Evolutionary conservation across 1,284 basidiomycete genomes (phyloP), one percentile per base, ranked within the genome.

Genomic region (Phylloporus sp.): DNA sequence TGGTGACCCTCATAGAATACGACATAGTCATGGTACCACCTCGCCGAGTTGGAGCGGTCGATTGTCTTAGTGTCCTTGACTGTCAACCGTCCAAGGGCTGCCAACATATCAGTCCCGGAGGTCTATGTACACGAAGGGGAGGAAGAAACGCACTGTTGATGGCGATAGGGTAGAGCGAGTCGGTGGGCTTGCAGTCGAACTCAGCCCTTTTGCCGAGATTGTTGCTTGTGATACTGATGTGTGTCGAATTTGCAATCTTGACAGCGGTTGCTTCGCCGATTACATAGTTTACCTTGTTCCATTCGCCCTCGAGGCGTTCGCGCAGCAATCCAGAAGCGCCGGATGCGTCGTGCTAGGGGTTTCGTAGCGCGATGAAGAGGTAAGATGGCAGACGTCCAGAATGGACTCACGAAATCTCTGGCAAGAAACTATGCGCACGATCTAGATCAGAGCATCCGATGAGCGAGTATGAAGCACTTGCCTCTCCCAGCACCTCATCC

Each of bases 11-110:
- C 58, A 3, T 59, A 59, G 25, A 59, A 59, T 17, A 59, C 58
- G 5, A 59, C 58, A 41, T 59, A 59, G 58, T 59, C 58, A 10
- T 59, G 58, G 58, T 59, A 59, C 58, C 58, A 59, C 5, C 58
- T 41, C n/a, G 58, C 58, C 39, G 58, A 59, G 23, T 59, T 59
- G 58, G 58, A 59, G 4, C 29, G 17, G 17, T 15, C 10, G 58
- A 59, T 43, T 25, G 58, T 59, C 25, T 27, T 27, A 19, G 43
- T 5, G 11, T 59, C 58, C 37, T 43, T 59, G 58, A 59, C 10
- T n/a, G 58, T 59, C 58, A 59, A 25, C 39, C 14, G n/a, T 43
- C 58, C 58, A 4, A 0, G 10, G 37, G 37, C 58, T 59, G 7
- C 37, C 58, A 14, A 59, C 4, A 15, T 19, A 39, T 59, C 20